Evolutionary conservation across 768 basidiomycete genomes (phyloP), one percentile per base, ranked within the genome.

Genomic region (Hysterangium stoloniferum): DNA sequence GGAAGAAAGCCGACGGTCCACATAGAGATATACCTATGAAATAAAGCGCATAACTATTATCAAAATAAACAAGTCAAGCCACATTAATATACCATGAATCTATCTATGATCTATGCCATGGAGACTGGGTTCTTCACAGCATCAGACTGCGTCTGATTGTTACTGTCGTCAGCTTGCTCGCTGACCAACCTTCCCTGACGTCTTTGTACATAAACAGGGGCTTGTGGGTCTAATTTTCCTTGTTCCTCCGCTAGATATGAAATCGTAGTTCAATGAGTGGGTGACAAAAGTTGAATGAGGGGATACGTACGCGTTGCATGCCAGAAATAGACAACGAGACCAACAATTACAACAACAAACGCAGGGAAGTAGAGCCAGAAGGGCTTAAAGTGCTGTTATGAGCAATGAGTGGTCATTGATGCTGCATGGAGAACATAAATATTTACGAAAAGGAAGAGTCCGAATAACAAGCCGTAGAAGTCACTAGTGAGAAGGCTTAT

Each of bases 331-430:
- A 82, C 75, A 59, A 93, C 69, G 4, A 93, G 74, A 3, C 90
- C 90, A 11, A 69, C 29, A 37, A 92, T 62, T 54, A 90, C 79
- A 12, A 91, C 71, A 1, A 66, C 73, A 59, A 85, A 93, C 0
- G 90, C 76, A 54, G 82, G 69, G 67, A 93, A 93, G 72, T 93
- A 92, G 13, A 93, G 74, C 88, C 89, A 93, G 71, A 78, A 92
- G 3, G 90, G 90, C 37, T 68, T 64, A 68, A 78, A 91, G 57
- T 89, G 83, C 88, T 91, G 56, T 42, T 15, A 64, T 42, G 25
- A 51, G 15, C 40, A 11, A 54, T 43, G 40, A 47, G 17, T 31
- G 28, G 32, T n/a, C 75, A 27, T 32, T 20, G 24, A 29, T 20
- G 43, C n/a, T 27, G 29, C 6, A 43, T 28, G 38, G 25, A 8